phyloP scores from a whole-genome alignment of 768 basidiomycete species.

The Amanita pallidorosea region DNA sequence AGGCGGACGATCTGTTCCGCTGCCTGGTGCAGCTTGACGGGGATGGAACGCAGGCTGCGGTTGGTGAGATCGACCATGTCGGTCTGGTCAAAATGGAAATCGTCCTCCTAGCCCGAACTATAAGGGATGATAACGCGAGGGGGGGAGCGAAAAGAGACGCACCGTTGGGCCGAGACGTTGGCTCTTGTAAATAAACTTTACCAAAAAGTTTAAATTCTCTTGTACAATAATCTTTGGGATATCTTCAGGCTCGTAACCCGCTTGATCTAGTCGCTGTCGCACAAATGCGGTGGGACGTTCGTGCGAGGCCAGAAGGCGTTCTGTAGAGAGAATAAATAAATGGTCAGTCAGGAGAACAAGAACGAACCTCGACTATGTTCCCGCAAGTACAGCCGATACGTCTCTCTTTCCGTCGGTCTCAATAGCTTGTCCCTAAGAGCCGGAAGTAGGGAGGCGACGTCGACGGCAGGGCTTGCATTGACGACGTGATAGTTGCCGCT shows the following conservation, averaged over 20 bases:
- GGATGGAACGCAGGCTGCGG: slow-evolving; percentile 76
- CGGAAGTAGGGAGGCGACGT: slow-evolving; percentile 55
- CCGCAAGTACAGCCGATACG: slow-evolving; percentile 62
- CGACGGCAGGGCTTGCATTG: slow-evolving; percentile 49
- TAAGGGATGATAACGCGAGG: no score
- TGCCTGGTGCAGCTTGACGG: slow-evolving; percentile 74
- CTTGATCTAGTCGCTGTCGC: slow-evolving; percentile 73
- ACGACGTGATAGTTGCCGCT: slow-evolving; percentile 67
- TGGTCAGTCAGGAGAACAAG: neutral
- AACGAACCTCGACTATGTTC: slow-evolving; percentile 64
- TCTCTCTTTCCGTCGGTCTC: slow-evolving; percentile 37
- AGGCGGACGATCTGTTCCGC: slow-evolving; percentile 79
- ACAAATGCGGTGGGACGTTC: slow-evolving; percentile 85
- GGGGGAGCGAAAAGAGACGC: no score
- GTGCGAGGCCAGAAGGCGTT: slow-evolving; percentile 69
- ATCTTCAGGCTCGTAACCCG: slow-evolving; percentile 79
- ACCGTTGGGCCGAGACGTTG: slow-evolving; percentile 38
- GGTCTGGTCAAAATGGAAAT: slow-evolving; percentile 58
- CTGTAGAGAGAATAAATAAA: slow-evolving; percentile 26
- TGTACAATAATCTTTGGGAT: slow-evolving; percentile 65
- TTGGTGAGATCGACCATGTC: slow-evolving; percentile 77
- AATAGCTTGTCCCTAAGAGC: slow-evolving; percentile 51
- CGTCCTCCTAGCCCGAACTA: slow-evolving; percentile 62
- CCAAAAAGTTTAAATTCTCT: slow-evolving; percentile 74
- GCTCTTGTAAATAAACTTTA: slow-evolving; percentile 86